Evolutionary conservation across 805 yeast genomes (phyloP), one percentile per base, ranked within the genome.

Genomic region (Myxozyma neglecta): DNA sequence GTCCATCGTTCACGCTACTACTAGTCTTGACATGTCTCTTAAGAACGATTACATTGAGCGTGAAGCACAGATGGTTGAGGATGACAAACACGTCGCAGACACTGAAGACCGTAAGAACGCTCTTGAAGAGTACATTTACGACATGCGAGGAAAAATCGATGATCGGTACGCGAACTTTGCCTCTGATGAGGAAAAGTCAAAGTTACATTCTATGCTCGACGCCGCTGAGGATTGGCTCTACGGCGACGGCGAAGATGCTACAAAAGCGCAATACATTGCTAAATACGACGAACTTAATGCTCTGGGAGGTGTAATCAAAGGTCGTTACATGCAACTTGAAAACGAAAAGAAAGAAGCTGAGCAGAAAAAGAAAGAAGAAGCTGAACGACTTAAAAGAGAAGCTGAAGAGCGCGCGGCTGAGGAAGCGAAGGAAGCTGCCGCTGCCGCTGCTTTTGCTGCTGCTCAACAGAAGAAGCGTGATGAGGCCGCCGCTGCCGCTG

Each of bases 61-160:
- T 77, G 99, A 94, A 82, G 84, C 85, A 73, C 83, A 87, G 76
- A 80, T 94, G 86, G 82, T 84, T 68, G 85, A 90, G 75, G 91
- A 87, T 74, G 99, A 94, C 79, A 94, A 92, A 82, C 86, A 93
- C 71, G 97, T 94, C 69, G 96, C 96, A 69, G 98, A 94, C 81
- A 94, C 98, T 69, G 98, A 94, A 83, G 97, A 94, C 81, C 90
- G 91, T 79, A 94, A 94, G 88, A 94, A 94, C 77, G 94, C 97
- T 68, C 83, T 94, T 66, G 99, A 94, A 83, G 99, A 94, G 83
- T 94, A 94, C 83, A 94, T 94, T 73, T 94, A 94, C 80, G 96
- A 90, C 72, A 85, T 93, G 79, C 89, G 99, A 81, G 96, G 96
- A 76, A 94, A 94, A 82, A 83, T 94, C 73, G 98, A 92, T 63